A percentile compares a stretch with the other conserved stretches of the same genome.
These are phyloP conservation scores for Xylariales sp. DNA, from an alignment of 2,329 filamentous ascomycete species.

Conservation along the genomic window DNA sequence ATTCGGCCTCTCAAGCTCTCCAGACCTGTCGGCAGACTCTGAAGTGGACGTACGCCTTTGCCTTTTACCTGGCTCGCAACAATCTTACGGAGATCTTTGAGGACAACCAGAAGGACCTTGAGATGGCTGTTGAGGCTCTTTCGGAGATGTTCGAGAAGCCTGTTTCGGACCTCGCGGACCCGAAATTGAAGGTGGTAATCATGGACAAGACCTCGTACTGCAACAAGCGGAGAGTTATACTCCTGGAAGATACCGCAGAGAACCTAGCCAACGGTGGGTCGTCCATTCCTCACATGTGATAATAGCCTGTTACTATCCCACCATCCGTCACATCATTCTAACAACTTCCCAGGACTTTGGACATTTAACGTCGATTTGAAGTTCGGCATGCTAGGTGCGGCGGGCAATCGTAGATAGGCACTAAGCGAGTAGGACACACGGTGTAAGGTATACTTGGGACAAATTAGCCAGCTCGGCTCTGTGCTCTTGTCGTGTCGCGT, in stretches of 20 bases:
- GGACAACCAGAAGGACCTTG: conserved; percentile 96
- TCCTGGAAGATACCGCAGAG: conserved; percentile 88
- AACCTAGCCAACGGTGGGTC: conserved; percentile 79
- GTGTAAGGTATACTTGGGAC: background rate
- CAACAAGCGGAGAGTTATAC: conserved; percentile 82
- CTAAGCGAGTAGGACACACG: background rate
- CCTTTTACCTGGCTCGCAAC: conserved; percentile 93
- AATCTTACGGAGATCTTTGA: conserved; percentile 97
- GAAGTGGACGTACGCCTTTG: conserved; percentile 99
- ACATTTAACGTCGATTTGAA: conserved; percentile 28
- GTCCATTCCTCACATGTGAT: conserved; percentile 1
- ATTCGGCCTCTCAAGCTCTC: conserved; percentile 85
- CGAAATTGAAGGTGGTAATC: conserved; percentile 96
- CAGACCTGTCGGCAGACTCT: conserved; percentile 97
- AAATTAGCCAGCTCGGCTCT: too few species aligned
- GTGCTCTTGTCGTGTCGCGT: background rate
- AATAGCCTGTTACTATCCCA: background rate
- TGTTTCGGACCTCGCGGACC: conserved; percentile 72
- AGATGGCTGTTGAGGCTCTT: conserved; percentile 92
- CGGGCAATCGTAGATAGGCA: conserved; percentile 6
- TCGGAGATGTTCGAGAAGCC: conserved; percentile 99
- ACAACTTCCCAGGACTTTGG: conserved; percentile 21
- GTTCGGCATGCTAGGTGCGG: too few species aligned
- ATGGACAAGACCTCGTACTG: conserved; percentile 99
- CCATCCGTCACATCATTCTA: background rate